Conservation (phyloP, 805 yeast genomes). For the Cyberlindnera mycetangii region DNA sequence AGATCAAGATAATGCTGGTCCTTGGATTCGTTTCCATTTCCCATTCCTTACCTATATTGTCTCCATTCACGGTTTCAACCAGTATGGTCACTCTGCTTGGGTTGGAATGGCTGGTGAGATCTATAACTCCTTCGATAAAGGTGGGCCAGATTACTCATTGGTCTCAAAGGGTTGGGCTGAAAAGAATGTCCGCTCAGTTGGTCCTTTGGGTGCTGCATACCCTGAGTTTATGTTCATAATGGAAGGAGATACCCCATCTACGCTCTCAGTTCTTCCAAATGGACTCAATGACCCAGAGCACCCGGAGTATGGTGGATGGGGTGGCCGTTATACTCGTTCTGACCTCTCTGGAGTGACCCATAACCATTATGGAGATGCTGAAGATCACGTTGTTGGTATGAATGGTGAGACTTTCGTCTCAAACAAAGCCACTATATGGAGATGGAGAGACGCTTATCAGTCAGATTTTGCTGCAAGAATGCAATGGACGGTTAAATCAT, state of each 20-base stretch:
- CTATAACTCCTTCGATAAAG: constrained; percentile 24
- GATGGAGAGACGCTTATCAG: constrained; percentile 33
- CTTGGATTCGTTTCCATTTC: constrained; percentile 31
- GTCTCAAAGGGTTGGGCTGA: constrained; percentile 29
- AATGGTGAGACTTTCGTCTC: constrained; percentile 22
- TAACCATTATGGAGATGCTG: constrained; percentile 26
- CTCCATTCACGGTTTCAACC: constrained; percentile 30
- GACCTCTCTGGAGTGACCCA: constrained; percentile 23
- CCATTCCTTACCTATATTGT: constrained; percentile 28
- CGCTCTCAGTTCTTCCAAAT: constrained; percentile 29
- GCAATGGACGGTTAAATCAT: constrained; percentile 32
- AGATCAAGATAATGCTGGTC: constrained; percentile 34
- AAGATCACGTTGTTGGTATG: constrained; percentile 19
- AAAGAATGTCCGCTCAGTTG: constrained; percentile 24
- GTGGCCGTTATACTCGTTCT: constrained; percentile 29
- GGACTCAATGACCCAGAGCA: constrained; percentile 30
- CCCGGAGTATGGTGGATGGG: constrained; percentile 36
- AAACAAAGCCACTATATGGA: constrained; percentile 33
- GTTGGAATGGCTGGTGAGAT: constrained; percentile 32
- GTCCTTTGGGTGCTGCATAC: constrained; percentile 30
- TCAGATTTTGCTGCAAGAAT: constrained; percentile 32
- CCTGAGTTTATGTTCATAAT: constrained; percentile 26
- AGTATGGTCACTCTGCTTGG: constrained; percentile 31
- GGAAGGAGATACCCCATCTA: constrained; percentile 35
- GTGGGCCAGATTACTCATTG: constrained; percentile 28